Percentiles rank a stretch among this genome's conserved stretches.
Conservation (phyloP, 768 basidiomycete species). For the Russula ochroleuca region DNA sequence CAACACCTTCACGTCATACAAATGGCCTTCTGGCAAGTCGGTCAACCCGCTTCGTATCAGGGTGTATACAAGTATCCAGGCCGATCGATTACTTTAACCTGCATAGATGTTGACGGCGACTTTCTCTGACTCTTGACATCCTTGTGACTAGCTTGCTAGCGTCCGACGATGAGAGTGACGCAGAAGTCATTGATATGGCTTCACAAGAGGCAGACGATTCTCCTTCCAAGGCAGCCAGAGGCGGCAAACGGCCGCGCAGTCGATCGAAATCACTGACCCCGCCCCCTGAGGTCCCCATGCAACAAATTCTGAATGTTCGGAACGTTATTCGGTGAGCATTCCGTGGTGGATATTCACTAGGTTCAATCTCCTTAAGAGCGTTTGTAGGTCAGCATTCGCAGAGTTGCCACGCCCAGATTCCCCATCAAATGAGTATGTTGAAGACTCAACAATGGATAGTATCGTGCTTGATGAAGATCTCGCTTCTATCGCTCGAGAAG, state of each 20-base stretch:
- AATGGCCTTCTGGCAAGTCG: not conserved
- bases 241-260: slow-evolving; percentile 41
- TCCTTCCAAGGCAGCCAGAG: slow-evolving; percentile 32
- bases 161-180: slow-evolving; percentile 46
- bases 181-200: slow-evolving; percentile 39
- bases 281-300: slow-evolving; percentile 55
- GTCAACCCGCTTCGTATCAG: not conserved
- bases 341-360: not conserved
- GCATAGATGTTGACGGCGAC: not conserved
- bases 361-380: slow-evolving; percentile 11
- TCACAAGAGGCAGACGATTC: slow-evolving; percentile 30
- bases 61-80: not conserved
- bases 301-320: slow-evolving; percentile 53
- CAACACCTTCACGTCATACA: not conserved
- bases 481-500: slow-evolving; percentile 47
- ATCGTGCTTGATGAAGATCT: slow-evolving; percentile 60
- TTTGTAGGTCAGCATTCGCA: slow-evolving; percentile 47
- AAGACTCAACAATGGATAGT: slow-evolving; percentile 47
- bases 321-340: slow-evolving; percentile 53
- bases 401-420: slow-evolving; percentile 42
- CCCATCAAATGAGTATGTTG: slow-evolving; percentile 40
- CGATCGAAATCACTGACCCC: slow-evolving; percentile 74
- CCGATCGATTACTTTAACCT: not conserved
- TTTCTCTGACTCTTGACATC: not conserved
- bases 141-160: slow-evolving; percentile 33